phyloP scores from a whole-genome alignment of 2,329 filamentous ascomycete genomes.

The Dothideomycetes sp. region DNA sequence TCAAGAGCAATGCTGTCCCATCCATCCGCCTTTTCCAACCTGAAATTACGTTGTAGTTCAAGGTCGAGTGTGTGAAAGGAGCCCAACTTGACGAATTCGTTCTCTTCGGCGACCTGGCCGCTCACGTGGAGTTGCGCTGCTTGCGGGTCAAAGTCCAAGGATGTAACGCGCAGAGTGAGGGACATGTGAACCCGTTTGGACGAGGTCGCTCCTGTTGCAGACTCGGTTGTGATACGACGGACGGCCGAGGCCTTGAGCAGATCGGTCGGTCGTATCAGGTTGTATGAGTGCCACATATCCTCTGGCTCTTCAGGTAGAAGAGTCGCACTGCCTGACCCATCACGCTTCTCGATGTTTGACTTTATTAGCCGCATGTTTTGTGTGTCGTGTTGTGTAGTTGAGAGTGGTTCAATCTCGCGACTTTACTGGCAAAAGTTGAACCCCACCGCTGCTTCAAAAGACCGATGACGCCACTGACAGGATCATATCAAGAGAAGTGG shows the following conservation, averaged over 20 bases:
- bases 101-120: conserved; percentile 57
- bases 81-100: conserved; percentile 57
- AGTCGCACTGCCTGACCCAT: conserved; percentile 57
- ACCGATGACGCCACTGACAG: conserved; percentile 9
- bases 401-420: neutral
- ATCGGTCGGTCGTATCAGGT: conserved; percentile 59
- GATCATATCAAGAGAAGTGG: no score
- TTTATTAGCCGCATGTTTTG: conserved; percentile 57
- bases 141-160: conserved; percentile 60
- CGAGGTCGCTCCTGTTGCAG: conserved; percentile 50
- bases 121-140: conserved; percentile 60
- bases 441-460: neutral
- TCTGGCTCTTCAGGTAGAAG: conserved; percentile 64
- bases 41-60: conserved; percentile 80
- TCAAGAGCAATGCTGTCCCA: conserved; percentile 87
- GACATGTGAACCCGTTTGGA: conserved; percentile 56
- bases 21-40: conserved; percentile 69
- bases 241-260: conserved; percentile 57
- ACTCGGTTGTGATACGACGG: conserved; percentile 54
- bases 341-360: conserved; percentile 52
- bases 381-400: neutral
- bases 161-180: conserved; percentile 56
- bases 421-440: neutral
- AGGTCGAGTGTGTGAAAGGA: conserved; percentile 69
- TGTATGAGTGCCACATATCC: conserved; percentile 74